Base-by-base conservation (phyloP, 202 grass and related monocot species). In the Eragrostis tef region DNA sequence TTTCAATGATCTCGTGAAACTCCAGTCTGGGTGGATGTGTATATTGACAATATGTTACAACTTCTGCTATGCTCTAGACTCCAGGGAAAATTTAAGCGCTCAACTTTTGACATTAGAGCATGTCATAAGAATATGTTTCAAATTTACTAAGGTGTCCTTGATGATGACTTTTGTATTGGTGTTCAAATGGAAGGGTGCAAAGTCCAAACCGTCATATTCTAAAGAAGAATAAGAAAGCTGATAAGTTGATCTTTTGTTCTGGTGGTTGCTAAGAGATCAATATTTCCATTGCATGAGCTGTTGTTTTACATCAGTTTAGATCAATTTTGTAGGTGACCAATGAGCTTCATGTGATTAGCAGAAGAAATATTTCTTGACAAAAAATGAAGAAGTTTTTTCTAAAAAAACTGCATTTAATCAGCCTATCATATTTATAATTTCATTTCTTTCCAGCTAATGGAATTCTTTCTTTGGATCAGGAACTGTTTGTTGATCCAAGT, bases 401-500 rank as follows among this genome's bases (percentile, higher is more conserved):
- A 5, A 5, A 14, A 6, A 31, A 14, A 41, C 15, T 58, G 17
- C 20, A 68, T 60, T 14, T 53, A 12, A 50, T n/a, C 34, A 78
- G 15, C 11, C 26, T 54, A 64, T 84, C 19, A 68, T 15, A 44
- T 49, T 13, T 71, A 44, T 61, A 19, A n/a, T 48, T 79, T 11
- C 17, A 73, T 67, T 44, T 21, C 10, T 63, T 71, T 42, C 48
- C 24, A 79, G 70, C 65, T 67, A 27, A 31, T 67, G 53, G 48
- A 34, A 53, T 81, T 71, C 5, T 66, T 74, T 58, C 10, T 78
- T 75, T 77, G 41, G 51, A 78, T 73, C 78, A 96, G 93, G 89
- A 94, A 39, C 54, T 81, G 49, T 74, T 88, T 27, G 46, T 90
- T 64, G 87, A 92, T 79, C 64, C 87, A 78, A 81, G 64, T 84